Percentiles rank a stretch among this genome's conserved stretches.
phyloP scores from a whole-genome alignment of 2,329 filamentous ascomycete species.

The Xylariaceae sp. region DNA sequence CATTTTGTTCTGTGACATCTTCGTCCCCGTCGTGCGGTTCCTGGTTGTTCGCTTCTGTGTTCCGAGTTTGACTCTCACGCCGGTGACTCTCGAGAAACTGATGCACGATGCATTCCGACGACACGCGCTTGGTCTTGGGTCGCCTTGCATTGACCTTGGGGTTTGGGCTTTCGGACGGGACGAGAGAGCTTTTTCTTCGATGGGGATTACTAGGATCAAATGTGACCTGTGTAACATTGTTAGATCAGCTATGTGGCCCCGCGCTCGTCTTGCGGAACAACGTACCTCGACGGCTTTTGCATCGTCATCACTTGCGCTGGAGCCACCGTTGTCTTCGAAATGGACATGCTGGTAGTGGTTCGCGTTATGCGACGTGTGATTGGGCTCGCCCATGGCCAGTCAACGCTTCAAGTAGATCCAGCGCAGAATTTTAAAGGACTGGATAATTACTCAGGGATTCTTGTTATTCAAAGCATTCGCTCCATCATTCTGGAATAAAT shows the following conservation, averaged over 20 bases:
- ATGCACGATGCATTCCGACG: slow-evolving; percentile 62
- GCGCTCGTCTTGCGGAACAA: background rate
- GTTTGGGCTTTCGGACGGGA: slow-evolving; percentile 45
- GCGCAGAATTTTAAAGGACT: too few species aligned
- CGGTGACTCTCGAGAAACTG: slow-evolving; percentile 60
- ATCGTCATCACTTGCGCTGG: slow-evolving; percentile 52
- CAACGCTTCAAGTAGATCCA: background rate
- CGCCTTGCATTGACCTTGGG: slow-evolving; percentile 34
- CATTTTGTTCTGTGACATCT: slow-evolving; percentile 28
- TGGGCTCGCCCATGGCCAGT: slow-evolving; percentile 18
- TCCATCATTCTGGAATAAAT: too few species aligned
- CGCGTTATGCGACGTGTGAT: slow-evolving; percentile 15
- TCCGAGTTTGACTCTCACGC: slow-evolving; percentile 24
- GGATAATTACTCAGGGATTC: too few species aligned
- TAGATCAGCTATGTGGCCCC: background rate
- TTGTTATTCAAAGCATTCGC: too few species aligned
- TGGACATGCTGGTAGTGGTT: slow-evolving; percentile 29
- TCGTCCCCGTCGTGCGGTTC: slow-evolving; percentile 8
- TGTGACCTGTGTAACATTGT: slow-evolving; percentile 45
- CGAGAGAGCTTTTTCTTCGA: slow-evolving; percentile 65
- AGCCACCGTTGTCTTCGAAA: slow-evolving; percentile 38
- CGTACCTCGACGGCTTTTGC: slow-evolving; percentile 50
- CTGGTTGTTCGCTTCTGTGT: slow-evolving; percentile 19
- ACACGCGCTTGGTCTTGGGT: slow-evolving; percentile 31
- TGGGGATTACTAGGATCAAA: slow-evolving; percentile 61